phyloP scores from a whole-genome alignment of 768 basidiomycete genomes.

The Rhodotorula paludigena region DNA sequence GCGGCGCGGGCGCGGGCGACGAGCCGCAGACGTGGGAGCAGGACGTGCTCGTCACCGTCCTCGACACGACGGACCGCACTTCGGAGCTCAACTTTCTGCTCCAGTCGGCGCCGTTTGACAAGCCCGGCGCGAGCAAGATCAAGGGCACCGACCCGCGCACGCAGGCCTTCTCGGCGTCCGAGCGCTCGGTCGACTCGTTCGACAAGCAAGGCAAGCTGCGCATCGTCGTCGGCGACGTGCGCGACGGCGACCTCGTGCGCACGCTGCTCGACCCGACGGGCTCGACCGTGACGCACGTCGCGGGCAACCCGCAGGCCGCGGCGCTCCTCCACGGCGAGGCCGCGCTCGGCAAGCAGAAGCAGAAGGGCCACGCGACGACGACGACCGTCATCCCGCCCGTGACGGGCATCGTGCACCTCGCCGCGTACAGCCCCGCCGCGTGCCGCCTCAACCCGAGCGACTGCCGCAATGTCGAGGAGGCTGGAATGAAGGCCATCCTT shows the following conservation, averaged over 20 bases:
- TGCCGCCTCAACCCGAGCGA: slow-evolving; percentile 37
- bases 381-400: slow-evolving; percentile 36
- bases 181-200: slow-evolving; percentile 34
- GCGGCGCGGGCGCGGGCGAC: neutral
- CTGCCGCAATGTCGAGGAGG: slow-evolving; percentile 37
- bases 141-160: slow-evolving; percentile 40
- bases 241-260: slow-evolving; percentile 21
- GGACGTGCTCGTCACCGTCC: slow-evolving; percentile 38
- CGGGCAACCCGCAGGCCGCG: slow-evolving; percentile 17
- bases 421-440: slow-evolving; percentile 29
- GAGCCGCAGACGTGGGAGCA: slow-evolving; percentile 32
- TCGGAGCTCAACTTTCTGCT: slow-evolving; percentile 41
- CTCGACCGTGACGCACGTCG: slow-evolving; percentile 6
- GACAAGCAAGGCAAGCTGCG: slow-evolving; percentile 33
- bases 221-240: slow-evolving; percentile 35
- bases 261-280: slow-evolving; percentile 19
- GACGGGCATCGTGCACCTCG: slow-evolving; percentile 39
- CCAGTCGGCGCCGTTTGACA: slow-evolving; percentile 33
- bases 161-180: slow-evolving; percentile 28
- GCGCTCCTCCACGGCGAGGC: slow-evolving; percentile 24
- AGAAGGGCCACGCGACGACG: slow-evolving; percentile 24
- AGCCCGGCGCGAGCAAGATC: slow-evolving; percentile 28
- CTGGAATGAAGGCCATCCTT: slow-evolving; percentile 31
- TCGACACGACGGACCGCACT: slow-evolving; percentile 36
- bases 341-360: slow-evolving; percentile 15